Evolutionary conservation across 768 basidiomycete species (phyloP).

Genomic region (Naganishia antarctica): DNA sequence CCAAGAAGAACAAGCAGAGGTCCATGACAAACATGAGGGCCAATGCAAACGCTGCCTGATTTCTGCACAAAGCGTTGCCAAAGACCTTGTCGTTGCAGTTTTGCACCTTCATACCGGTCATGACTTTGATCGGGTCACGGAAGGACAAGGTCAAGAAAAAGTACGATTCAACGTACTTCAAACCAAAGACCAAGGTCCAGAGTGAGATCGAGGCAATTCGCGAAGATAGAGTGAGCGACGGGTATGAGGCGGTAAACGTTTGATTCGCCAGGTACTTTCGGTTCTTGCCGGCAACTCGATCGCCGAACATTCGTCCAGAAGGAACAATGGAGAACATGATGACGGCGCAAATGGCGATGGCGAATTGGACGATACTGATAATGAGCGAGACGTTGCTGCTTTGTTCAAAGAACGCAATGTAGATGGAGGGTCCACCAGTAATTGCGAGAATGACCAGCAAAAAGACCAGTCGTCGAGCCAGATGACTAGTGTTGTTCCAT

Average conservation of each 20-base stretch:
- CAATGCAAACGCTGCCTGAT: slow-evolving; percentile 90
- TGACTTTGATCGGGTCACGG: slow-evolving; percentile 83
- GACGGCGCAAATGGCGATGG: slow-evolving; percentile 79
- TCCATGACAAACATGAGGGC: slow-evolving; percentile 99
- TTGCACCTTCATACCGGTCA: slow-evolving; percentile 95
- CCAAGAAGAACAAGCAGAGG: slow-evolving; percentile 91
- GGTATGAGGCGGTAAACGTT: slow-evolving; percentile 96
- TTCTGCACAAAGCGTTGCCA: slow-evolving; percentile 73
- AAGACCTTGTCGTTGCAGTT: slow-evolving; percentile 82
- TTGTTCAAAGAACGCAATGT: slow-evolving; percentile 80
- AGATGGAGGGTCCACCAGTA: slow-evolving; percentile 89
- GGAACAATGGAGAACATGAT: slow-evolving; percentile 86
- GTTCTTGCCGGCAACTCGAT: slow-evolving; percentile 89
- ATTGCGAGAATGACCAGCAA: slow-evolving; percentile 81
- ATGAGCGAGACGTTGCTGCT: slow-evolving; percentile 67
- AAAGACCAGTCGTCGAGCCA: slow-evolving; percentile 84
- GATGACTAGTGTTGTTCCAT: slow-evolving; percentile 97
- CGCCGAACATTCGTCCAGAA: slow-evolving; percentile 97
- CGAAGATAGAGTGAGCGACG: slow-evolving; percentile 58
- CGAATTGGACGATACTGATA: slow-evolving; percentile 93
- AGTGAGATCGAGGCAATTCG: slow-evolving; percentile 74
- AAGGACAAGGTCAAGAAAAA: slow-evolving; percentile 96
- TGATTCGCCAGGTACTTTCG: slow-evolving; percentile 97
- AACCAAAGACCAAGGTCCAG: slow-evolving; percentile 90
- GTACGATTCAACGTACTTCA: slow-evolving; percentile 95